Evolutionary conservation across 805 yeast genomes (phyloP).

Genomic region (Kodamaea kaohsiungensis): DNA sequence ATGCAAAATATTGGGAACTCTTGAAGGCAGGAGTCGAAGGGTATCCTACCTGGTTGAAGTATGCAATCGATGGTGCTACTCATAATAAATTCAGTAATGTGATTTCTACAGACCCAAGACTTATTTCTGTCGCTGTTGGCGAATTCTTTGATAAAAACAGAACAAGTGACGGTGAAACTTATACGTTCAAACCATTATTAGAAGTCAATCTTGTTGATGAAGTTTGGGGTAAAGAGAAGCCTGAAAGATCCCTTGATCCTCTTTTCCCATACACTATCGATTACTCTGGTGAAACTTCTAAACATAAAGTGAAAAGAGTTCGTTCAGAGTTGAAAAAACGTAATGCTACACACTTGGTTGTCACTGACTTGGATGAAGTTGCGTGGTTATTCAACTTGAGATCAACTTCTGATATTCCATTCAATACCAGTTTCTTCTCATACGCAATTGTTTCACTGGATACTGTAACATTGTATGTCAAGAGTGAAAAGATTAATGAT

Average conservation of each 20-base stretch:
- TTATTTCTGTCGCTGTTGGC: conserved; percentile 56
- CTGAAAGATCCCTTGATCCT: conserved; percentile 34
- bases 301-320: conserved; percentile 29
- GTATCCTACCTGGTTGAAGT: conserved; percentile 76
- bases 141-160: conserved; percentile 34
- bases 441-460: conserved; percentile 45
- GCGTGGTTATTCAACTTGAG: conserved; percentile 90
- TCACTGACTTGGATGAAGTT: conserved; percentile 81
- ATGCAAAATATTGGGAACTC: conserved; percentile 67
- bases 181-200: conserved; percentile 31
- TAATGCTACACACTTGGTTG: conserved; percentile 43
- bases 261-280: conserved; percentile 30
- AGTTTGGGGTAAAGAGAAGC: conserved; percentile 40
- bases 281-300: conserved; percentile 36
- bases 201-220: conserved; percentile 36
- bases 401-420: conserved; percentile 73
- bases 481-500: conserved; percentile 43
- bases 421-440: conserved; percentile 83
- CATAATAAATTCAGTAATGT: conserved; percentile 50
- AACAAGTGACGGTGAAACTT: conserved; percentile 20
- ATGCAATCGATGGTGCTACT: conserved; percentile 57
- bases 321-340: conserved; percentile 30
- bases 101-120: conserved; percentile 82
- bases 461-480: conserved; percentile 53
- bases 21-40: conserved; percentile 79